Evolutionary conservation across 768 basidiomycete species (phyloP), one percentile per base, ranked within the genome.

Genomic region (Cytidiella melzeri): DNA sequence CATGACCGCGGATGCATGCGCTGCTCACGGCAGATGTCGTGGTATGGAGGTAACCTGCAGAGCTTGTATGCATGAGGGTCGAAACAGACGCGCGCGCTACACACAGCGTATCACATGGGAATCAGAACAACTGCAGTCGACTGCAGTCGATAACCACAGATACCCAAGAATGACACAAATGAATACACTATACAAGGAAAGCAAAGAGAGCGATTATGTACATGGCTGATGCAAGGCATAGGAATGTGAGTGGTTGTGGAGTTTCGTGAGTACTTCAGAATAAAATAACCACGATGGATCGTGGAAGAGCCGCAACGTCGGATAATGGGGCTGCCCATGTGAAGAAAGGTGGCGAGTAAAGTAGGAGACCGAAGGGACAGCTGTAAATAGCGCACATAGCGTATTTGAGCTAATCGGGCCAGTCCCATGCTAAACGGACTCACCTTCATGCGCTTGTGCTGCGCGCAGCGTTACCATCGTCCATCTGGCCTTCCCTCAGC

Each of bases 81-180:
- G 30, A 34, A 34, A 15, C 30, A 7, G 15, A 15, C 7, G 7
- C 30, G 30, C 7, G 30, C 30, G 30, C 30, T 34, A 34, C 9
- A 34, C 7, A n/a, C n/a, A 34, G 7, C 30, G 30, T 34, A 15
- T 34, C 30, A 34, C 30, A 34, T 34, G 30, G 30, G 30, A n/a
- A n/a, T n/a, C n/a, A n/a, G n/a, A n/a, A 34, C 15, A 34, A 34
- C 30, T 34, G 9, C 7, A 7, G 9, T 34, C 30, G 15, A 7
- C 30, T n/a, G n/a, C 30, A 34, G 30, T 34, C 15, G 30, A 15
- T 15, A 34, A 15, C 30, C 30, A 34, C 9, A 34, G 30, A 34
- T 15, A 34, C 30, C 30, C 30, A 34, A 34, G 15, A 19, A n/a
- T 45, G 44, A 45, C 11, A 45, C 44, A 45, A 28, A 45, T 12